phyloP scores from a whole-genome alignment of 2,329 filamentous ascomycete genomes.

The Fusarium proliferatum region DNA sequence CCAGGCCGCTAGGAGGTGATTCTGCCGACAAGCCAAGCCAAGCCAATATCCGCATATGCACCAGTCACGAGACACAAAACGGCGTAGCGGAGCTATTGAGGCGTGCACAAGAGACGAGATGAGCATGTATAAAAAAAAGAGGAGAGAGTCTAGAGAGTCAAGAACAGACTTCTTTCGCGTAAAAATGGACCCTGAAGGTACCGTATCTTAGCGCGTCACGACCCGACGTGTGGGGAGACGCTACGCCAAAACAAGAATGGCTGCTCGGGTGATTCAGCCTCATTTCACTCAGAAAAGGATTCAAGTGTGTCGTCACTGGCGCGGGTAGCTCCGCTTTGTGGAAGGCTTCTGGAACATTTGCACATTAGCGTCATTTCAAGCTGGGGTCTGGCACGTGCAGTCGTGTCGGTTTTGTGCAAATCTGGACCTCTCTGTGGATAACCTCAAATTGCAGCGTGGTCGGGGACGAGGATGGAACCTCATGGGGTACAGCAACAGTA shows the following conservation, averaged over 20 bases:
- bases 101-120: constrained; percentile 28
- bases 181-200: constrained; percentile 31
- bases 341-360: constrained; percentile 45
- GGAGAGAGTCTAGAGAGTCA: background rate
- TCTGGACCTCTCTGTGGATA: constrained; percentile 16
- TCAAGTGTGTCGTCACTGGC: constrained; percentile 36
- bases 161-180: constrained; percentile 6
- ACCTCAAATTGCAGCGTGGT: constrained; percentile 40
- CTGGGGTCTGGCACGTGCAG: constrained; percentile 38
- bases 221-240: constrained; percentile 28
- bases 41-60: constrained; percentile 20
- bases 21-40: constrained; percentile 24
- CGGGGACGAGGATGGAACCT: constrained; percentile 39
- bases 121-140: background rate
- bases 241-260: constrained; percentile 33
- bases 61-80: constrained; percentile 25
- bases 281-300: constrained; percentile 29
- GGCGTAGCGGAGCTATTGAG: background rate
- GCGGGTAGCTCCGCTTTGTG: constrained; percentile 28
- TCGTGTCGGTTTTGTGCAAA: constrained; percentile 44
- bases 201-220: constrained; percentile 22
- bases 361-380: constrained; percentile 22
- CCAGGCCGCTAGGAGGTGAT: constrained; percentile 23
- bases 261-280: constrained; percentile 38
- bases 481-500: constrained; percentile 8